phyloP scores from a whole-genome alignment of 2,329 filamentous ascomycete species.

The Penicillium sp. region DNA sequence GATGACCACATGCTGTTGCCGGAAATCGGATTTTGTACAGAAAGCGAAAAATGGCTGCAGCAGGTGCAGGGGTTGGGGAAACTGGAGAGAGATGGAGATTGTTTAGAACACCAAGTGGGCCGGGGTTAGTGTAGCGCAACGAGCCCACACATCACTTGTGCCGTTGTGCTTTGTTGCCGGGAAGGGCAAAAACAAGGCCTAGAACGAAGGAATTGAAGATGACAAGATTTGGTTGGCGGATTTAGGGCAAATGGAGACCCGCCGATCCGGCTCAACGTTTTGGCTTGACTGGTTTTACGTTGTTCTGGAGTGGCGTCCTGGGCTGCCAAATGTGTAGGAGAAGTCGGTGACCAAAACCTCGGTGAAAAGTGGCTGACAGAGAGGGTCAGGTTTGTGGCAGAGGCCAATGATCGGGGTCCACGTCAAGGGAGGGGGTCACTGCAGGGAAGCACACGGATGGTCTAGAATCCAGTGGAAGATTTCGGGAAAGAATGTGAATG shows the following conservation, averaged over 20 bases:
- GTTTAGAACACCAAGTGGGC: conserved; percentile 13
- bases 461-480: conserved; percentile 15
- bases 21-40: conserved; percentile 5
- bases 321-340: conserved; percentile 20
- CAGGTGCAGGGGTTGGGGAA: conserved; percentile 11
- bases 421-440: conserved; percentile 27
- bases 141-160: conserved; percentile 12
- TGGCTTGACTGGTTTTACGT: conserved; percentile 21
- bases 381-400: conserved; percentile 23
- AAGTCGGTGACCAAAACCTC: conserved; percentile 30
- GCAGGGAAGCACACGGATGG: conserved; percentile 20
- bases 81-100: conserved; percentile 14
- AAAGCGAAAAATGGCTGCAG: conserved; percentile 8
- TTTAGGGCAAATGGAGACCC: conserved; percentile 16
- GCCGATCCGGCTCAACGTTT: conserved; percentile 32
- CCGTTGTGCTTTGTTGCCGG: conserved; percentile 23
- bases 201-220: conserved; percentile 20
- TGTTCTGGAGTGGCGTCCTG: conserved; percentile 17
- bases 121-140: conserved; percentile 11
- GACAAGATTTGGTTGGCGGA: conserved; percentile 24
- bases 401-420: conserved; percentile 33
- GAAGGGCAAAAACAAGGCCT: conserved; percentile 23
- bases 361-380: conserved; percentile 26
- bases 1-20: conserved; percentile 37
- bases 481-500: neutral